Base-by-base conservation (phyloP, 768 basidiomycete species). In the Pulveroboletus frians region DNA sequence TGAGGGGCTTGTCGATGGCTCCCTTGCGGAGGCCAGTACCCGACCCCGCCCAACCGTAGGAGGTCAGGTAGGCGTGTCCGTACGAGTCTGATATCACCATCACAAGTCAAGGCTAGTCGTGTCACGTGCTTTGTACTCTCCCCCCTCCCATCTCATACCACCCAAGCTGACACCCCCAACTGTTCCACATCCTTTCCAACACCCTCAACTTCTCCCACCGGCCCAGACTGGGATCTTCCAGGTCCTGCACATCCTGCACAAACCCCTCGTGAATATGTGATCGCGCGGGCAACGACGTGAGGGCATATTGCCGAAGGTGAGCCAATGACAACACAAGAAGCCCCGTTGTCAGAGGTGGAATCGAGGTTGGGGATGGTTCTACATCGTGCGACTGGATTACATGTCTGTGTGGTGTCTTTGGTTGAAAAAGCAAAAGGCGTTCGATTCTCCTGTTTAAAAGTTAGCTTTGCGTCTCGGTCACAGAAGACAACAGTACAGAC, bases 31-130 rank as follows among this genome's bases (percentile, higher is more conserved):
- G 82, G 14, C 84, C 92, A 35, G 76, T 81, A 5, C 93, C 93
- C 58, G 84, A 82, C 1, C 93, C 93, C 30, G 81, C 68, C 93
- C 93, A 97, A 47, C 93, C 93, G 64, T 92, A 91, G 13, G 81
- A 71, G 7, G 83, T 76, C 9, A 95, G 77, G 65, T 86, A 85
- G 8, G 76, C 71, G 63, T 88, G 79, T 20, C 83, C 79, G 40
- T 65, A 64, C 5, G 63, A 55, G 4, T 34, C 21, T 8, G 48
- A 37, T 23, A 9, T 17, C 34, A 5, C 13, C 6, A 26, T 26
- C 23, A 6, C 23, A 6, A 21, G 23, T n/a, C n/a, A n/a, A n/a
- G 15, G 29, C 29, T 27, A 3, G 10, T 3, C n/a, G 20, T 8
- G 31, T 59, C 59, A 59, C 54, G 51, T 57, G 46, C 23, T 27